phyloP scores from a whole-genome alignment of 2,329 filamentous ascomycete genomes.

The Pyrenochaeta sp. region DNA sequence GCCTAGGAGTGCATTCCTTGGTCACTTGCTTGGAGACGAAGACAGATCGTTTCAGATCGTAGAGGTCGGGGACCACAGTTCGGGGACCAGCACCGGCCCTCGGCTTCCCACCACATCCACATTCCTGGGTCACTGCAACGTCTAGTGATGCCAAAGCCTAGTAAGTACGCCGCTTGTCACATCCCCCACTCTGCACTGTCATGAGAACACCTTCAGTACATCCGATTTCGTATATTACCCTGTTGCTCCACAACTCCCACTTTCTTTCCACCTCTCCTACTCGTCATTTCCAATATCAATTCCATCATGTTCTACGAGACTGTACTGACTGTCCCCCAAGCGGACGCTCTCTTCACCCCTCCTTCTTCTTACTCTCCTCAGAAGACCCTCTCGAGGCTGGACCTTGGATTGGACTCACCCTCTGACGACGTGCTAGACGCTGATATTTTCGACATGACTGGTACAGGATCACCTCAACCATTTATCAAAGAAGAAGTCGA shows the following conservation, averaged over 20 bases:
- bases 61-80: slow-evolving; percentile 41
- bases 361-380: slow-evolving; percentile 51
- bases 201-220: slow-evolving; percentile 35
- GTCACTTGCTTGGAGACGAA: slow-evolving; percentile 45
- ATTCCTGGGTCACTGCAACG: slow-evolving; percentile 47
- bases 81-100: slow-evolving; percentile 42
- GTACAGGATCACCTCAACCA: slow-evolving; percentile 62
- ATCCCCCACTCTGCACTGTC: slow-evolving; percentile 38
- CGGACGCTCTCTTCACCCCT: slow-evolving; percentile 52
- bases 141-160: slow-evolving; percentile 49
- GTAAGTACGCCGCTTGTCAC: slow-evolving; percentile 48
- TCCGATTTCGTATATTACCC: slow-evolving; percentile 34
- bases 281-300: slow-evolving; percentile 23
- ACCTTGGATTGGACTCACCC: slow-evolving; percentile 46
- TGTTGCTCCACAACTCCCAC: slow-evolving; percentile 5
- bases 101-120: slow-evolving; percentile 44
- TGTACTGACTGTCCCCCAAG: slow-evolving; percentile 51
- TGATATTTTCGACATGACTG: slow-evolving; percentile 60
- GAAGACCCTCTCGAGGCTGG: slow-evolving; percentile 47
- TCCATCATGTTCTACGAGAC: slow-evolving; percentile 44
- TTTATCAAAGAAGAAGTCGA: slow-evolving; percentile 75
- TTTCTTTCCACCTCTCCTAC: slow-evolving; percentile 12
- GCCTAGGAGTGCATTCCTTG: slow-evolving; percentile 41
- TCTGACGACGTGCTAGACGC: slow-evolving; percentile 53
- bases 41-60: slow-evolving; percentile 49